Evolutionary conservation across 73 alveolate species (phyloP).

Genomic region (Symbiodinium natans): DNA sequence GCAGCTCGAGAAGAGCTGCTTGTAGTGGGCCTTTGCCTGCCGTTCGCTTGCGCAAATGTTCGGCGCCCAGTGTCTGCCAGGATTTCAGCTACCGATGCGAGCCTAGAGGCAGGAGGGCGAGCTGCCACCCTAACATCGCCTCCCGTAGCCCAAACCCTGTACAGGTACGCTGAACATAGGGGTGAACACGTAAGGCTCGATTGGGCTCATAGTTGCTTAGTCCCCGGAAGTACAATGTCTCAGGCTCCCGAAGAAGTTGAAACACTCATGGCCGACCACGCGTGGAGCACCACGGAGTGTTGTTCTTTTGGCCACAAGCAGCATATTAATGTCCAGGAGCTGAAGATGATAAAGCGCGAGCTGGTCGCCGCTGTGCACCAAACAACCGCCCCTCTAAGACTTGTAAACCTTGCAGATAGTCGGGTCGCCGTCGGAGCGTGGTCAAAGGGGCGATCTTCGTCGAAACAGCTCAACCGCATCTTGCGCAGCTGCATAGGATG

Average conservation of each 20-base stretch:
- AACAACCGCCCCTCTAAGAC: not conserved
- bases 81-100: not conserved
- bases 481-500: slow-evolving; percentile 8
- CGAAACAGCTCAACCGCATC: not conserved
- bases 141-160: not conserved
- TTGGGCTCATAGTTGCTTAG: not conserved
- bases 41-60: not conserved
- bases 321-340: slow-evolving; percentile 10
- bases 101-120: not conserved
- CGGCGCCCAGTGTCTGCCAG: not conserved
- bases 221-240: not conserved
- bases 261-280: too few species aligned
- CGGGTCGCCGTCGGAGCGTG: slow-evolving; percentile 40
- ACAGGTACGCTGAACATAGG: too few species aligned
- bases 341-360: not conserved
- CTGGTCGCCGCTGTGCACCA: not conserved
- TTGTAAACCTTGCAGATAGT: slow-evolving; percentile 5
- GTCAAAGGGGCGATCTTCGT: not conserved
- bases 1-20: not conserved
- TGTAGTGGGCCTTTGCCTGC: not conserved
- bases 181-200: too few species aligned
- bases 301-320: not conserved
- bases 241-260: not conserved
- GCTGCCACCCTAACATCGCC: not conserved
- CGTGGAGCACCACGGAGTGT: not conserved